These are phyloP conservation scores for Herpetomonas tarakana DNA, from an alignment of 208 protist genomes.

Conservation along the genomic window DNA sequence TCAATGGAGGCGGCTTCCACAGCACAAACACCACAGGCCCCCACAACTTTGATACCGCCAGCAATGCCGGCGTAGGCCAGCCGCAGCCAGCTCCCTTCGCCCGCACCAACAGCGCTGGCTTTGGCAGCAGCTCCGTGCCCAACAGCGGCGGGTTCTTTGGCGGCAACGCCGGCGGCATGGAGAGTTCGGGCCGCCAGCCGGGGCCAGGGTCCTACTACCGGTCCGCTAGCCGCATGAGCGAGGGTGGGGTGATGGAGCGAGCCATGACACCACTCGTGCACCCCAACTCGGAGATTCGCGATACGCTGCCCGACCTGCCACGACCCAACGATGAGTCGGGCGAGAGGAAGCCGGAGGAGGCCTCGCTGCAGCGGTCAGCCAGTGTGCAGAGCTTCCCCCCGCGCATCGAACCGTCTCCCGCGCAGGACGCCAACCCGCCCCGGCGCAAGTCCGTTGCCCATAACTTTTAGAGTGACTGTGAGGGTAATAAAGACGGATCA, in stretches of 20 bases:
- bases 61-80: neutral
- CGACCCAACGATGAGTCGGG: constrained; percentile 48
- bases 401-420: constrained; percentile 62
- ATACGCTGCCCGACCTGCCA: constrained; percentile 48
- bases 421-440: constrained; percentile 70
- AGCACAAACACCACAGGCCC: neutral
- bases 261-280: constrained; percentile 35
- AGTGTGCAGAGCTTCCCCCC: constrained; percentile 52
- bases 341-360: constrained; percentile 54
- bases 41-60: neutral
- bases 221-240: constrained; percentile 27
- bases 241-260: constrained; percentile 17
- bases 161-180: neutral
- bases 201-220: constrained; percentile 8
- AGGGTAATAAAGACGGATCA: constrained; percentile 3
- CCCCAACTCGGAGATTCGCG: constrained; percentile 23
- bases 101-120: constrained; percentile 10
- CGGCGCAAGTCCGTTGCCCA: constrained; percentile 58
- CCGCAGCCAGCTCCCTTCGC: constrained; percentile 6
- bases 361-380: constrained; percentile 67
- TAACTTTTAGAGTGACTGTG: constrained; percentile 1
- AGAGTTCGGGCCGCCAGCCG: neutral
- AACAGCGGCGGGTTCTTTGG: too few relatives aligned
- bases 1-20: constrained; percentile 2
- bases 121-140: neutral